A percentile compares a stretch with the other conserved stretches of the same genome.
Conservation (phyloP, 2,329 filamentous ascomycete species). For the Exophiala alcalophila region DNA sequence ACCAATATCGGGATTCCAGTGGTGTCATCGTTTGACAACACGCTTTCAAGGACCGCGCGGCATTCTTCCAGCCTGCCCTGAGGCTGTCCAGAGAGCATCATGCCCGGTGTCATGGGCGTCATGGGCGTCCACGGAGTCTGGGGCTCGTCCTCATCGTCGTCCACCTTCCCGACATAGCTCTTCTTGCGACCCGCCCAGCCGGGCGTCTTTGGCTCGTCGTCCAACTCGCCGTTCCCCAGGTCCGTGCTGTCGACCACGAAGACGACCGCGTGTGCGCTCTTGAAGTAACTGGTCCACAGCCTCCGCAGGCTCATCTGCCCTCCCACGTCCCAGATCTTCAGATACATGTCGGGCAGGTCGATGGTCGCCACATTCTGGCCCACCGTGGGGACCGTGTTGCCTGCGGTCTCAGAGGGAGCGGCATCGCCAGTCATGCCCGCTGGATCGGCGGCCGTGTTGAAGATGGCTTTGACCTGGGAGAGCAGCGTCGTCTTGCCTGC, state of each 20-base stretch:
- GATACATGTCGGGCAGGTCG: constrained; percentile 86
- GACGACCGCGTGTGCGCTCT: constrained; percentile 90
- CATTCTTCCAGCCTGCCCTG: constrained; percentile 77
- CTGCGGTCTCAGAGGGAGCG: constrained; percentile 59
- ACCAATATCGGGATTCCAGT: constrained; percentile 89
- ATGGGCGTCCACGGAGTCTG: constrained; percentile 39
- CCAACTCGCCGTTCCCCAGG: constrained; percentile 69
- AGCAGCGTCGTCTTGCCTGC: constrained; percentile 98
- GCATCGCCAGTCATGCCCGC: constrained; percentile 38
- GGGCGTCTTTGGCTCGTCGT: constrained; percentile 33
- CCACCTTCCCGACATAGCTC: constrained; percentile 28
- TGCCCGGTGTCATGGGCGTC: constrained; percentile 37
- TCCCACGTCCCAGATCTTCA: constrained; percentile 98
- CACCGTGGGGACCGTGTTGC: constrained; percentile 91
- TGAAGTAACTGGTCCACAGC: constrained; percentile 95
- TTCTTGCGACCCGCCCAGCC: constrained; percentile 30
- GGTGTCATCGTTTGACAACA: constrained; percentile 81
- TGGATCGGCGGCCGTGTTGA: constrained; percentile 53
- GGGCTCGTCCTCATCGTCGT: constrained; percentile 31
- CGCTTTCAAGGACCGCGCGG: constrained; percentile 80
- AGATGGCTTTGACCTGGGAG: constrained; percentile 90
- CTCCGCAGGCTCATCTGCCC: constrained; percentile 85
- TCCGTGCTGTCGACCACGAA: constrained; percentile 97
- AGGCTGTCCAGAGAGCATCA: constrained; percentile 23
- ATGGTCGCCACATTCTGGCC: constrained; percentile 96